Conservation (phyloP, 164 flowering plant genomes). For the Liquidambar formosana region DNA sequence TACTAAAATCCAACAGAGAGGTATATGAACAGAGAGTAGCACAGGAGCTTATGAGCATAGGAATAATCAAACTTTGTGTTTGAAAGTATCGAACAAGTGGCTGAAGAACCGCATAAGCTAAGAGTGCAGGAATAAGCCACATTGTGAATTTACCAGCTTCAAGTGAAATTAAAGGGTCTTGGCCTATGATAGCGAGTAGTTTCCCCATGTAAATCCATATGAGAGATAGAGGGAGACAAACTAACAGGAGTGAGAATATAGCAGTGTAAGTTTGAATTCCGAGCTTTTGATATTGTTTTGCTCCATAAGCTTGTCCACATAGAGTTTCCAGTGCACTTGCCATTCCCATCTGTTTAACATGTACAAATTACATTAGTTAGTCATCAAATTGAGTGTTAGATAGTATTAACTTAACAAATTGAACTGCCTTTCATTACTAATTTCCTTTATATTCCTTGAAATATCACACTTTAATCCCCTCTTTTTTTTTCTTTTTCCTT, state of each 20-base stretch:
- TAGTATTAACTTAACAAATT: no score
- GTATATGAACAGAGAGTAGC: slow-evolving; percentile 39
- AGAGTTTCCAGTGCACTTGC: slow-evolving; percentile 46
- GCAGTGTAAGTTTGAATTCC: slow-evolving; percentile 38
- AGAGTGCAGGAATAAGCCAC: slow-evolving; percentile 57
- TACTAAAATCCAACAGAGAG: slow-evolving; percentile 55
- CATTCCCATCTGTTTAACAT: slow-evolving; percentile 37
- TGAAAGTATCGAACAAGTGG: slow-evolving; percentile 53
- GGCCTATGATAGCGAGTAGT: slow-evolving; percentile 47
- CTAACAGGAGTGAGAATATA: slow-evolving; percentile 28
- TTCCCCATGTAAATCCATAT: slow-evolving; percentile 40
- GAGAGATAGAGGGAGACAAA: slow-evolving; percentile 33
- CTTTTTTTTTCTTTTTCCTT: no score
- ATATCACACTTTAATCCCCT: no score
- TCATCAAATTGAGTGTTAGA: no score
- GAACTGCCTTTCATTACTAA: no score
- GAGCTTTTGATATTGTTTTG: slow-evolving; percentile 32
- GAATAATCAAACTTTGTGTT: slow-evolving; percentile 47
- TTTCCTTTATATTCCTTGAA: no score
- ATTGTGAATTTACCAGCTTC: slow-evolving; percentile 51
- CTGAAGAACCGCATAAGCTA: slow-evolving; percentile 52
- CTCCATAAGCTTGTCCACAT: slow-evolving; percentile 61
- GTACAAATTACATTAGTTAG: background rate
- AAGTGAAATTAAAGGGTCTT: slow-evolving; percentile 52
- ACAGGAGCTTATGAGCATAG: slow-evolving; percentile 44